phyloP scores from a whole-genome alignment of 805 yeast genomes.

The Cyberlindnera lachancei region DNA sequence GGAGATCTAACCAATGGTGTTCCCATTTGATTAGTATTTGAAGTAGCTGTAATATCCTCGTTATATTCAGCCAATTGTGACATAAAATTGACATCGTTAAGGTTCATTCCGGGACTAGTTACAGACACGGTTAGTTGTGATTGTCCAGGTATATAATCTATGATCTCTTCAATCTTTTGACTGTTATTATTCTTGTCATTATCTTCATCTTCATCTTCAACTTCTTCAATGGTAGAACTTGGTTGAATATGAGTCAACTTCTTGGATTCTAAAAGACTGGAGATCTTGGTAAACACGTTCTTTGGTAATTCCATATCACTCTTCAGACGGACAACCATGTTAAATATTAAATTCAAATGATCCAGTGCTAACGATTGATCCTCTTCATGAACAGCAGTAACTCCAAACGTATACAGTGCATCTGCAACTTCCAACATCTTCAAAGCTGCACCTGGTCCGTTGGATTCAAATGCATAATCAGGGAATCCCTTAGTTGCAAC shows the following conservation, averaged over 20 bases:
- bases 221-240: not conserved
- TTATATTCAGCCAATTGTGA: too few species aligned
- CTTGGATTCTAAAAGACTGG: slow-evolving; percentile 11
- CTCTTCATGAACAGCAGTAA: slow-evolving; percentile 9
- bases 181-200: not conserved
- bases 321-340: slow-evolving; percentile 15
- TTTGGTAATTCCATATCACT: slow-evolving; percentile 16
- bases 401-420: slow-evolving; percentile 14
- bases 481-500: slow-evolving; percentile 11
- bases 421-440: slow-evolving; percentile 20
- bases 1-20: not conserved
- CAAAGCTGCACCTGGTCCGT: slow-evolving; percentile 20
- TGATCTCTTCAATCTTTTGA: not conserved
- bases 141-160: too few species aligned
- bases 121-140: too few species aligned
- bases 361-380: slow-evolving; percentile 13
- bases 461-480: slow-evolving; percentile 19
- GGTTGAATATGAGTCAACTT: slow-evolving; percentile 5
- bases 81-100: too few species aligned
- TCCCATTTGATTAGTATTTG: not conserved
- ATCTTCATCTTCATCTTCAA: not conserved
- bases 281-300: slow-evolving; percentile 10
- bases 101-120: too few species aligned
- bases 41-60: not conserved
- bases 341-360: slow-evolving; percentile 12